Base-by-base conservation (phyloP, 2,329 filamentous ascomycete genomes). In the Fonsecaea erecta region DNA sequence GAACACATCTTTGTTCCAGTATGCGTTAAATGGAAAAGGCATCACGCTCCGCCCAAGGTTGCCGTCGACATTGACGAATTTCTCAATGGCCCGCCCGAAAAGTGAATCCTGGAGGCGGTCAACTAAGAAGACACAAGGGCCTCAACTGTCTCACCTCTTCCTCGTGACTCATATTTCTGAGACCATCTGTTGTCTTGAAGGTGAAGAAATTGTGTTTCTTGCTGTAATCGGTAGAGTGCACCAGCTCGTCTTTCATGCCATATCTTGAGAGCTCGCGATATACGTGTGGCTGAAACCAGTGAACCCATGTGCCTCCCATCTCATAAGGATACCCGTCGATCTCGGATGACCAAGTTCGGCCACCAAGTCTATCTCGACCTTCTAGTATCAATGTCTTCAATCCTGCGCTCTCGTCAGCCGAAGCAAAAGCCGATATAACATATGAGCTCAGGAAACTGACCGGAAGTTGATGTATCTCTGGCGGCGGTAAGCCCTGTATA, bases 281-380 rank as follows among this genome's bases (percentile, higher is more conserved):
- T 2, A 81, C 72, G 34, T 80, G 77, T 0, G 80, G 73, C 55
- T 81, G 79, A 1, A 74, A 73, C 80, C 80, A 82, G 60, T 79
- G 78, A 0, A 84, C 75, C 81, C 81, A 84, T 0, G 81, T 82
- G 0, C 82, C 82, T 0, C 82, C 82, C 77, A 84, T 79, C 57
- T 84, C 82, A 55, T 77, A 82, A 0, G 76, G 76, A 14, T 82
- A 79, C 0, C 79, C 80, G 0, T 73, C 75, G 7, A 81, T 79
- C 34, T 81, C 77, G 16, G 79, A 77, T 0, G 78, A 79, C 78
- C 79, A 84, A 1, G 81, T 80, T 0, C 82, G 77, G 1, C 82
- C 81, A 16, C 82, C 82, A 55, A 84, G 80, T 0, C 82, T 74
- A 67, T 84, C 80, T 16, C 82, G 76, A 1, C 77, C 81, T 71